These are phyloP conservation scores for Rhodosporidiobolus odoratus DNA, from an alignment of 768 basidiomycete genomes.

Conservation along the genomic window DNA sequence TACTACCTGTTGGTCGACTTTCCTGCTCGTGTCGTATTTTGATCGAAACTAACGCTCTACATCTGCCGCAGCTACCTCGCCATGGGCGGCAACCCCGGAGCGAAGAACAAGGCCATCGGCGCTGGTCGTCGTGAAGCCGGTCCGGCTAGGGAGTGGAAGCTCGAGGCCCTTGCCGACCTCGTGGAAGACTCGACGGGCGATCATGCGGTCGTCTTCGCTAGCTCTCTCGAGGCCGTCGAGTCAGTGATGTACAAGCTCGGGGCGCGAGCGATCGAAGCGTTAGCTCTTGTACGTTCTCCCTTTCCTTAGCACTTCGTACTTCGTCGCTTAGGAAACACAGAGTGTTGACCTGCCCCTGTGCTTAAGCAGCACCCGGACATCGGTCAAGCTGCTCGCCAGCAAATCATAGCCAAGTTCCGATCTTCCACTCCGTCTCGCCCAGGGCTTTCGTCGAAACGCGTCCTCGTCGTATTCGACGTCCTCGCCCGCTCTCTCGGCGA, in stretches of 20 bases:
- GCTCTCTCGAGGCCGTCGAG: constrained; percentile 38
- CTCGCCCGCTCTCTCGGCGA: constrained; percentile 78
- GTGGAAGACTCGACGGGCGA: constrained; percentile 69
- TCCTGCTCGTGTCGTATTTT: constrained; percentile 54
- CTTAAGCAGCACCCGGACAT: constrained; percentile 76
- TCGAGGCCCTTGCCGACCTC: constrained; percentile 82
- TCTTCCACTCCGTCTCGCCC: constrained; percentile 49
- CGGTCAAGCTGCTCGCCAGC: constrained; percentile 72
- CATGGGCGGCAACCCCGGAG: constrained; percentile 42
- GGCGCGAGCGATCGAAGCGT: constrained; percentile 75
- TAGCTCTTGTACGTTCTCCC: constrained; percentile 67
- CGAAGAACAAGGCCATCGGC: constrained; percentile 27
- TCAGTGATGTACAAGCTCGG: constrained; percentile 65
- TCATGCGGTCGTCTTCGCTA: constrained; percentile 43
- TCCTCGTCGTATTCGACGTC: constrained; percentile 88
- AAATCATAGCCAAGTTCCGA: constrained; percentile 78
- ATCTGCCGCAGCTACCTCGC: constrained; percentile 25
- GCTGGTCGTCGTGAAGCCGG: constrained; percentile 56
- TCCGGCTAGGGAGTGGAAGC: constrained; percentile 87
- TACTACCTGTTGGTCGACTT: constrained; percentile 78
- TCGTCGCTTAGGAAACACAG: too few species aligned
- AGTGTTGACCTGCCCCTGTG: constrained; percentile 44
- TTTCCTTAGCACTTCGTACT: not conserved
- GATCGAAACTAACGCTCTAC: constrained; percentile 48
- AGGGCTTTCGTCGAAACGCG: constrained; percentile 59